These are phyloP conservation scores for Salix viminalis DNA, from an alignment of 345 rosid genomes.

Conservation along the genomic window DNA sequence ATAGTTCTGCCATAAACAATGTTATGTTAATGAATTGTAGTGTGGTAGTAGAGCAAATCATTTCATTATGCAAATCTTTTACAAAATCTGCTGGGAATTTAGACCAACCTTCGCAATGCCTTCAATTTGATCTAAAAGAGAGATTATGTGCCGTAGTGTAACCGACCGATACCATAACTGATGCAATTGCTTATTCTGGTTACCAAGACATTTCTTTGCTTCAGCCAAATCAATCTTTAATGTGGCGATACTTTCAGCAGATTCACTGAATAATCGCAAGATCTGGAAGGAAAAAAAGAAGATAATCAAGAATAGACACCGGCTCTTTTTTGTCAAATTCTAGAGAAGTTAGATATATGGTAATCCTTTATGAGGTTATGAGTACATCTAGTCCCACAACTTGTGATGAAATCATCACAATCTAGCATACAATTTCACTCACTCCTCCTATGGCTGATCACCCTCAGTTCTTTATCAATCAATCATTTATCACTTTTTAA, in stretches of 20 bases:
- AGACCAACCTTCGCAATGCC: conserved; percentile 89
- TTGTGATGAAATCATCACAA: not conserved
- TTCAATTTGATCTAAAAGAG: conserved; percentile 92
- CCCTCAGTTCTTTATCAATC: not conserved
- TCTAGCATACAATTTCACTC: not conserved
- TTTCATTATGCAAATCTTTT: not conserved
- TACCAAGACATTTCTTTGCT: conserved; percentile 75
- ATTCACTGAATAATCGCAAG: conserved; percentile 89
- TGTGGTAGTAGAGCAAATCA: not conserved
- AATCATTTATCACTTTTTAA: not conserved
- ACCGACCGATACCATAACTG: conserved; percentile 99
- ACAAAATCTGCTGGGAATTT: not conserved
- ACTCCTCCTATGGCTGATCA: not conserved
- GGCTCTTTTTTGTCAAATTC: conserved; percentile 1
- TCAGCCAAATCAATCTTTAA: conserved; percentile 89
- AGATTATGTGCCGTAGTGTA: conserved; percentile 90
- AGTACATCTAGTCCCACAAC: not conserved
- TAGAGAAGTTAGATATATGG: not conserved
- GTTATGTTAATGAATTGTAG: not conserved
- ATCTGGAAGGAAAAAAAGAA: conserved; percentile 48
- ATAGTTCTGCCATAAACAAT: not conserved
- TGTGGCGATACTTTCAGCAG: conserved; percentile 64
- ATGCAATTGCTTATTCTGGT: conserved; percentile 91
- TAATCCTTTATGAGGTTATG: not conserved
- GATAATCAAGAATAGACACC: conserved; percentile 4